Conservation (phyloP, 2,329 filamentous ascomycete species). For the Aspergillus bombycis region DNA sequence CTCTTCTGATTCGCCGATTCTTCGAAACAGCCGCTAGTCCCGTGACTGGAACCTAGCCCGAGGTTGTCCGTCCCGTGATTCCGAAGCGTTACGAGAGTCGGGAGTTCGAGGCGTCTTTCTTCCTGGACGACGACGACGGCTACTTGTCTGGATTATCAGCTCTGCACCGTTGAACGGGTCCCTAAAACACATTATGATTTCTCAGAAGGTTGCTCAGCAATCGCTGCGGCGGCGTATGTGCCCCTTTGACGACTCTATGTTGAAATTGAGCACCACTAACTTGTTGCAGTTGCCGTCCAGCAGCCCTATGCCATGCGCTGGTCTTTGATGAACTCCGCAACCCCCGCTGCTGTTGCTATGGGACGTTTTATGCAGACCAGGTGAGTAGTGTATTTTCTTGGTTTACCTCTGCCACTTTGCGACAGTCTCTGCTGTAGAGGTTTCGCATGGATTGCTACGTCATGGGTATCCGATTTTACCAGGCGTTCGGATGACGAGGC, state of each 20-base stretch:
- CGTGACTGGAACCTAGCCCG: slow-evolving; percentile 42
- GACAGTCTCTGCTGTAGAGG: neutral
- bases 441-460: slow-evolving; percentile 27
- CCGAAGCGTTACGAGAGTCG: slow-evolving; percentile 37
- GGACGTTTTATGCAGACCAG: slow-evolving; percentile 49
- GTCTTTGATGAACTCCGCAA: slow-evolving; percentile 46
- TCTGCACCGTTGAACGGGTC: slow-evolving; percentile 10
- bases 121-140: slow-evolving; percentile 24
- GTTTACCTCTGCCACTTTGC: neutral
- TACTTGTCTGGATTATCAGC: slow-evolving; percentile 14
- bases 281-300: slow-evolving; percentile 46
- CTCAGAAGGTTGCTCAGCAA: slow-evolving; percentile 52
- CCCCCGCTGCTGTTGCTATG: slow-evolving; percentile 48
- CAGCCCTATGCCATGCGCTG: slow-evolving; percentile 47
- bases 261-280: slow-evolving; percentile 28
- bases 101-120: slow-evolving; percentile 25
- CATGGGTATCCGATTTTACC: slow-evolving; percentile 19
- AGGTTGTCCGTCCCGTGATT: slow-evolving; percentile 44
- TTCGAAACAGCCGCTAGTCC: slow-evolving; percentile 24
- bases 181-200: slow-evolving; percentile 44
- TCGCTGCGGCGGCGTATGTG: slow-evolving; percentile 53
- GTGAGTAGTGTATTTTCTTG: slow-evolving; percentile 33
- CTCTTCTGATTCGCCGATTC: slow-evolving; percentile 37
- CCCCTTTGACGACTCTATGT: neutral
- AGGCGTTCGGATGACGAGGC: neutral